These are phyloP conservation scores for Paramecium caudatum DNA, from an alignment of 73 alveolate species.

Conservation along the genomic window DNA sequence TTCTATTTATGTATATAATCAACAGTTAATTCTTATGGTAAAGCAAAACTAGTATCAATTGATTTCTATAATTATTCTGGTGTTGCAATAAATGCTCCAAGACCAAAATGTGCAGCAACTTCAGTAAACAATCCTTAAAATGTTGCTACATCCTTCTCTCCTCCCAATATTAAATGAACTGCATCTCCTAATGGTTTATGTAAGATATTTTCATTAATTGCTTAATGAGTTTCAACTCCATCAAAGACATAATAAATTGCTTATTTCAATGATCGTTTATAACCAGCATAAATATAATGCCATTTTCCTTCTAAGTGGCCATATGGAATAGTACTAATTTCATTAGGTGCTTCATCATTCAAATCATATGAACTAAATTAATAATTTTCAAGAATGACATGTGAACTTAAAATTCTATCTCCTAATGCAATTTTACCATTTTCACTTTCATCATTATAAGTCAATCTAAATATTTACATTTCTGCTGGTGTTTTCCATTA, in stretches of 20 bases:
- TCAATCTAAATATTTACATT: conserved; percentile 52
- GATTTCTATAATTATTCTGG: conserved; percentile 13
- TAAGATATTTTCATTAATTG: conserved; percentile 19
- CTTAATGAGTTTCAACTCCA: conserved; percentile 18
- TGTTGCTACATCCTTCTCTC: conserved; percentile 30
- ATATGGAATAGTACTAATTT: conserved; percentile 25
- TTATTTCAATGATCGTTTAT: background rate
- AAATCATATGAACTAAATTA: conserved; percentile 64
- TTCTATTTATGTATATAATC: conserved; percentile 19
- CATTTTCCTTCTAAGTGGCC: conserved; percentile 43
- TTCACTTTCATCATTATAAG: conserved; percentile 52
- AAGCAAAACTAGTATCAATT: conserved; percentile 9
- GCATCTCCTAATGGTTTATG: conserved; percentile 56
- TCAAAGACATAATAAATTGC: conserved; percentile 53
- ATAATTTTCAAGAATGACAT: conserved; percentile 17
- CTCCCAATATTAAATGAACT: conserved; percentile 14
- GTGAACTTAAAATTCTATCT: conserved; percentile 62
- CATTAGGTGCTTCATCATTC: conserved; percentile 62
- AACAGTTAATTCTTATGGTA: conserved; percentile 52
- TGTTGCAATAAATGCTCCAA: conserved; percentile 18
- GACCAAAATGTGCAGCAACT: conserved; percentile 41
- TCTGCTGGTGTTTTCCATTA: conserved; percentile 1
- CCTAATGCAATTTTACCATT: conserved; percentile 7
- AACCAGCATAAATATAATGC: conserved; percentile 58
- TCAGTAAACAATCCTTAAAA: conserved; percentile 33